Evolutionary conservation across 352 stramenopile species (phyloP), one percentile per base, ranked within the genome.

Genomic region (Pythium insidiosum): DNA sequence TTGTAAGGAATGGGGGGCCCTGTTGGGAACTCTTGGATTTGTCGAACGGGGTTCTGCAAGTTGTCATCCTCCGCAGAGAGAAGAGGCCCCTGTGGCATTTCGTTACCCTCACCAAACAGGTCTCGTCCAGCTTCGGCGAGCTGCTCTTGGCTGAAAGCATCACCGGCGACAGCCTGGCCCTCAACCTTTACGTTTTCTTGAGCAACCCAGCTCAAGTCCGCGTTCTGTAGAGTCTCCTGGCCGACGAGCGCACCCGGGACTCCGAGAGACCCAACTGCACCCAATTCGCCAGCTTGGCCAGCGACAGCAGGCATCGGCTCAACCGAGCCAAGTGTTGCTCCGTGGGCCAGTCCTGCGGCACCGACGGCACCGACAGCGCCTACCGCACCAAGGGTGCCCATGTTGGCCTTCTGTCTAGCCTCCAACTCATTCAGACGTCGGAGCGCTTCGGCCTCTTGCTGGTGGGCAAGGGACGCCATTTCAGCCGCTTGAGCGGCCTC

Each of bases 1-100:
- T 94, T 94, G 73, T 89, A 94, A 39, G 82, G 82, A 50, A 94
- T 94, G 50, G 82, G 82, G 51, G 82, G 82, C 18, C 82, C 82
- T 34, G 82, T 94, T n/a, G 82, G 72, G 62, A 94, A 94, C 38
- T 94, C 82, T 48, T 94, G 80, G 51, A 89, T 86, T 57, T 84
- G 80, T 43, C 84, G 64, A 35, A 94, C 82, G 4, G 82, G 79
- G 61, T 92, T 94, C 33, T 79, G 68, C 43, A 91, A 36, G 53
- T 90, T 90, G 52, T 94, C 82, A 43, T 94, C 82, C 20, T 94
- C 82, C 16, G 82, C 82, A 28, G 78, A 88, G 61, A 92, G 87
- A 21, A 94, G 58, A 2, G 79, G 82, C 21, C 82, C 82, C 56
- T 76, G 62, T 19, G 78, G 73, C 41, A 77, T 61, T 45, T 90